Evolutionary conservation across 108 stramenopile species (phyloP), one percentile per base, ranked within the genome.

Genomic region (Cylindrotheca closterium): DNA sequence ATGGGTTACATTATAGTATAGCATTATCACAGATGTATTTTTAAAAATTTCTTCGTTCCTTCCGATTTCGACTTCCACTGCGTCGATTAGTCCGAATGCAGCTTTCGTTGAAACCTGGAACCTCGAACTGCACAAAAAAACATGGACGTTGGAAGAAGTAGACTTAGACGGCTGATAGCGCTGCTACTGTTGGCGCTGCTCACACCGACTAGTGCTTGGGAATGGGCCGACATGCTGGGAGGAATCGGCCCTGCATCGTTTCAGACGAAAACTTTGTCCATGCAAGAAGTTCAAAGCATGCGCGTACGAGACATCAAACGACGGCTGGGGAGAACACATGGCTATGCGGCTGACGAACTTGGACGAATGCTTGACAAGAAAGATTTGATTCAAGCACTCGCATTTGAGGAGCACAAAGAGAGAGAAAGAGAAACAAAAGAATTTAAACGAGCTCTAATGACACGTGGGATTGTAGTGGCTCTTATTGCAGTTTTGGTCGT

Each of bases 341-440:
- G 84, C 3, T 86, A 78, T 63, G 75, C 78, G 23, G 85, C 90
- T 10, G 88, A 90, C 52, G 93, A 94, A 79, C 29, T 94, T 50
- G 82, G 62, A 7, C 69, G 81, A 55, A 91, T 94, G 87, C 75
- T 94, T 30, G 90, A 94, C 60, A 94, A 94, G 82, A 83, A 84
- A 51, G 93, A 92, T 28, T 62, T 94, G 50, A 92, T 94, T 52
- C 78, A 91, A 55, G 77, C 87, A 12, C 55, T 94, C 50, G 70
- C 85, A 15, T 88, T 74, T 64, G 93, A 89, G 74, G 93, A 94
- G 79, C 81, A 91, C 49, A 87, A 86, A 45, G 37, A 74, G 1
- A 75, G 77, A 55, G 63, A 81, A 28, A 85, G 80, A 47, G 72
- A 79, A 19, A 30, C 31, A 21, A 74, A 78, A n/a, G 50, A 67